phyloP scores from a whole-genome alignment of 2,329 filamentous ascomycete species.

The Botrytis cinerea region DNA sequence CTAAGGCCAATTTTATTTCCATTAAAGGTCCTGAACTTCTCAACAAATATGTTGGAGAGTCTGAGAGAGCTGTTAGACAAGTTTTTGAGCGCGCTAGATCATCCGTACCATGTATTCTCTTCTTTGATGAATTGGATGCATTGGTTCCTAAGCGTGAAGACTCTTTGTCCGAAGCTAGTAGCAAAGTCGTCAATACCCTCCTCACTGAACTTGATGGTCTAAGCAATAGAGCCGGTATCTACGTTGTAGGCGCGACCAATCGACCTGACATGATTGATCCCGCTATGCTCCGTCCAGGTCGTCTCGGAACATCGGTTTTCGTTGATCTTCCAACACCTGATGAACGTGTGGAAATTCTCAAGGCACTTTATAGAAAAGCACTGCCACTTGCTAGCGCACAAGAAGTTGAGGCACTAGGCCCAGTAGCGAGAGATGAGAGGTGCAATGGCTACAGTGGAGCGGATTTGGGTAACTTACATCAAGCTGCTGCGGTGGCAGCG shows the following conservation, averaged over 20 bases:
- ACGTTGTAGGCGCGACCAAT: conserved; percentile 93
- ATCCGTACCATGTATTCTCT: conserved; percentile 88
- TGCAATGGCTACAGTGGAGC: conserved; percentile 78
- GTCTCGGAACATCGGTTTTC: conserved; percentile 84
- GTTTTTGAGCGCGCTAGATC: conserved; percentile 87
- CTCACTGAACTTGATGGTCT: conserved; percentile 93
- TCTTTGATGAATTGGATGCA: conserved; percentile 97
- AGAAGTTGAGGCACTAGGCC: conserved; percentile 56
- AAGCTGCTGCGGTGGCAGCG: conserved; percentile 42
- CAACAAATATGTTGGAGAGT: conserved; percentile 98
- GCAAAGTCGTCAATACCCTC: conserved; percentile 90
- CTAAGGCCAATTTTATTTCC: conserved; percentile 95
- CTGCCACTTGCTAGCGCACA: conserved; percentile 55
- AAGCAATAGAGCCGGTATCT: conserved; percentile 78
- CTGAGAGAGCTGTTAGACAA: conserved; percentile 87
- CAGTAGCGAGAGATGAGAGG: conserved; percentile 63
- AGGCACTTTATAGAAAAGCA: conserved; percentile 60
- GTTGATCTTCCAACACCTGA: conserved; percentile 79
- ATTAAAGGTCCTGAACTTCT: conserved; percentile 95
- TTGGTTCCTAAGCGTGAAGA: conserved; percentile 83
- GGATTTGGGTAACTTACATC: conserved; percentile 57
- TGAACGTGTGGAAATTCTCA: conserved; percentile 84
- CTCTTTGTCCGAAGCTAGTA: conserved; percentile 75
- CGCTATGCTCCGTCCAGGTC: conserved; percentile 88
- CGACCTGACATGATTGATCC: conserved; percentile 94